Conservation (phyloP, 805 yeast genomes). For the Blastobotrys attinorum region DNA sequence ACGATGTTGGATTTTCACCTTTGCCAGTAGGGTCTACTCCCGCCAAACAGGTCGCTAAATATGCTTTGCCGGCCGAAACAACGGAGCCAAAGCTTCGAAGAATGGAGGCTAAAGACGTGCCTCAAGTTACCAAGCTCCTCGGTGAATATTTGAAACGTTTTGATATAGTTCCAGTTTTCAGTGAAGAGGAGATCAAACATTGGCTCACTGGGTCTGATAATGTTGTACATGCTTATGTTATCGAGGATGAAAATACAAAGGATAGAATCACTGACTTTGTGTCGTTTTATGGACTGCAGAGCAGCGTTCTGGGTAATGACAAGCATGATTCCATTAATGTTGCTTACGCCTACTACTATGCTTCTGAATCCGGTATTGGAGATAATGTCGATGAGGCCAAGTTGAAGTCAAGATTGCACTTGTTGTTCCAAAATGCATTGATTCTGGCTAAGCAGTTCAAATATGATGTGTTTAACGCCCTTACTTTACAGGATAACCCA, state of each 20-base stretch:
- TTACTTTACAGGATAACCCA: conserved; percentile 84
- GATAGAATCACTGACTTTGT: conserved; percentile 73
- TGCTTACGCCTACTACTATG: conserved; percentile 87
- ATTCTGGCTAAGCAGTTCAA: conserved; percentile 57
- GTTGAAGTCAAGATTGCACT: conserved; percentile 51
- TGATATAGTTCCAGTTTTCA: conserved; percentile 64
- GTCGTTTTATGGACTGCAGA: conserved; percentile 84
- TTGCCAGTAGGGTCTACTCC: conserved; percentile 66
- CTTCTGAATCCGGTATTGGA: conserved; percentile 40
- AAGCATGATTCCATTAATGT: conserved; percentile 63
- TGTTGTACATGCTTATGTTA: conserved; percentile 76
- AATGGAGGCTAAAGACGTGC: conserved; percentile 54
- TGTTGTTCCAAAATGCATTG: conserved; percentile 65
- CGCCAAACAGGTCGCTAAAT: conserved; percentile 55
- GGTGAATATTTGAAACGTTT: conserved; percentile 56
- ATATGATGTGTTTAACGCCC: conserved; percentile 90
- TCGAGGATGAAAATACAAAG: conserved; percentile 43
- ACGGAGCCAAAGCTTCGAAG: conserved; percentile 47
- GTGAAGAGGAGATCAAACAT: conserved; percentile 63
- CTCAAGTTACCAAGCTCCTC: conserved; percentile 53
- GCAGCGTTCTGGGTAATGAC: conserved; percentile 62
- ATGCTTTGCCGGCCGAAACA: conserved; percentile 46
- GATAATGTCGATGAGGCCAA: conserved; percentile 30
- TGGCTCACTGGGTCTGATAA: conserved; percentile 54
- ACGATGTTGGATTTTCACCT: conserved; percentile 84